phyloP scores from a whole-genome alignment of 345 rosid species.

The Populus simonii region DNA sequence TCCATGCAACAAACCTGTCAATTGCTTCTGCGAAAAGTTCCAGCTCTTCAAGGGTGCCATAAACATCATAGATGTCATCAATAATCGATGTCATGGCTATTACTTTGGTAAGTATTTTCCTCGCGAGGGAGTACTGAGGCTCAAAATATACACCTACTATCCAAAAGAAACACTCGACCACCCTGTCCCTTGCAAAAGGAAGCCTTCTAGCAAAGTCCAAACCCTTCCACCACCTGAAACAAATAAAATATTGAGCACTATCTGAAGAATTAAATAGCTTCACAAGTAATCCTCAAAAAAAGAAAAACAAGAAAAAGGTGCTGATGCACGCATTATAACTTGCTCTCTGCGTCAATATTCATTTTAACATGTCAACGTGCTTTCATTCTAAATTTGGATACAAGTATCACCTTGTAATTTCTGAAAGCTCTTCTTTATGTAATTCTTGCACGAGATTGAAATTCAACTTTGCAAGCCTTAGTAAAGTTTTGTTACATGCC shows the following conservation, averaged over 20 bases:
- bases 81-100: constrained; percentile 22
- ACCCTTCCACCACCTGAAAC: constrained; percentile 36
- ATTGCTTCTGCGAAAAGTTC: constrained; percentile 29
- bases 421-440: constrained; percentile 23
- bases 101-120: constrained; percentile 23
- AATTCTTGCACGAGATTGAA: constrained; percentile 26
- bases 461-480: constrained; percentile 35
- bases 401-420: constrained; percentile 11
- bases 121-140: constrained; percentile 22
- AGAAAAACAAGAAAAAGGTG: too few relatives aligned
- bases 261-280: not conserved
- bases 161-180: constrained; percentile 44
- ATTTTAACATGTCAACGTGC: too few relatives aligned
- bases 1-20: constrained; percentile 18
- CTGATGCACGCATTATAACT: too few relatives aligned
- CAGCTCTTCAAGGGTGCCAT: constrained; percentile 43
- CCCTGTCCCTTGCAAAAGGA: constrained; percentile 34
- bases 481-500: constrained; percentile 1
- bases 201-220: constrained; percentile 26
- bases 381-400: too few relatives aligned
- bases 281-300: too few relatives aligned
- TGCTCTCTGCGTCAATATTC: too few relatives aligned
- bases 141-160: constrained; percentile 23
- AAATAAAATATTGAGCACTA: not conserved
- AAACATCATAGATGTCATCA: constrained; percentile 40